A percentile compares a stretch with the other conserved stretches of the same genome.
Conservation (phyloP, 2,329 filamentous ascomycete species). For the Emydomyces testavorans region DNA sequence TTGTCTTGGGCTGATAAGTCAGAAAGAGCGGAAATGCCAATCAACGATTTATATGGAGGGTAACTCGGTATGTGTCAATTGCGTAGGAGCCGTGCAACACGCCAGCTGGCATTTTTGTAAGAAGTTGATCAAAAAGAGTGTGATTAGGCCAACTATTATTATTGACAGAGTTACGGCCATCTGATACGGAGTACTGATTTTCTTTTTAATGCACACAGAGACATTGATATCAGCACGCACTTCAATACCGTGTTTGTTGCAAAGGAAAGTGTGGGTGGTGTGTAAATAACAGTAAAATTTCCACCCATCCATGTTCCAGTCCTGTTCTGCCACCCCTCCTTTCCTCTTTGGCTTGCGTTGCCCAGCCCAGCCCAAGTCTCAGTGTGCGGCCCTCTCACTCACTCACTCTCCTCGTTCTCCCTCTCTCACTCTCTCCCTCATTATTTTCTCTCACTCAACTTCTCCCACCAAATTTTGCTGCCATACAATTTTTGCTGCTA, state of each 20-base stretch:
- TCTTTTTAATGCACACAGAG: not conserved
- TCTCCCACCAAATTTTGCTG: slow-evolving; percentile 22
- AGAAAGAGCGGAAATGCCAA: not conserved
- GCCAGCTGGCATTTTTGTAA: not conserved
- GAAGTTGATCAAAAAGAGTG: not conserved
- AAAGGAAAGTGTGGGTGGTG: not conserved
- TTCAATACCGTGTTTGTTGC: not conserved
- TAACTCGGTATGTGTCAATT: not conserved
- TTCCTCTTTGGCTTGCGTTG: slow-evolving; percentile 2
- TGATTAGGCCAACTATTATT: no score
- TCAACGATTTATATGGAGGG: not conserved
- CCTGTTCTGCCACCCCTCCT: slow-evolving; percentile 8
- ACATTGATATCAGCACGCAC: slow-evolving; percentile 5
- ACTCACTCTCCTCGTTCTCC: slow-evolving; percentile 20
- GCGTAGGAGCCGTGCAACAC: not conserved
- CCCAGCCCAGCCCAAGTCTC: not conserved
- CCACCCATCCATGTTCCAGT: slow-evolving; percentile 1
- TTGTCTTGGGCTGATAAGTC: no score
- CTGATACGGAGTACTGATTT: no score
- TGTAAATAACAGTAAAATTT: slow-evolving; percentile 7
- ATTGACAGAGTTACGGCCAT: no score
- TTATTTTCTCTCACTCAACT: slow-evolving; percentile 26
- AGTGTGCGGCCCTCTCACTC: no score
- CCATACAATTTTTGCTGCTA: slow-evolving; percentile 27
- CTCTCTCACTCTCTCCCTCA: slow-evolving; percentile 24